Evolutionary conservation across 345 rosid species (phyloP).

Genomic region (Eucalyptus pauciflora): DNA sequence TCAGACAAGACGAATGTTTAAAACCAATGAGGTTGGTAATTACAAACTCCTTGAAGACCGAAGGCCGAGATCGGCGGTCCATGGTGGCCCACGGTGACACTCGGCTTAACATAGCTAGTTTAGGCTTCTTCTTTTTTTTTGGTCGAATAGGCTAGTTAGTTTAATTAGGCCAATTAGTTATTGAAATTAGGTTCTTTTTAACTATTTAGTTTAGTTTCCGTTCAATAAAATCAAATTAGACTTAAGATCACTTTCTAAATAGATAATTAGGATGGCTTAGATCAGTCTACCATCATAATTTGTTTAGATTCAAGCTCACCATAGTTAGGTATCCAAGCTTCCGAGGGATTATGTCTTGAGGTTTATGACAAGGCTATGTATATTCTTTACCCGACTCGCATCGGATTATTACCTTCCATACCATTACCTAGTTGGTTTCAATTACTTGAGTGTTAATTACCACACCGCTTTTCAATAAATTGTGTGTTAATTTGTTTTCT

Average conservation of each 20-base stretch:
- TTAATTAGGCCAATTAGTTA: background rate
- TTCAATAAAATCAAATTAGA: background rate
- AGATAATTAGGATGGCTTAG: background rate
- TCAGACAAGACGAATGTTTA: no score
- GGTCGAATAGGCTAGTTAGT: no score
- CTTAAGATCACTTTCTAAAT: background rate
- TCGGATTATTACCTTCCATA: background rate
- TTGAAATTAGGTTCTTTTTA: background rate
- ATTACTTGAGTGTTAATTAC: background rate
- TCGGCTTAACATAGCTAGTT: no score
- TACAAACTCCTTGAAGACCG: no score
- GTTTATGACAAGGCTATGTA: background rate
- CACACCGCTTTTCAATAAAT: background rate
- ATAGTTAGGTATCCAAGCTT: background rate
- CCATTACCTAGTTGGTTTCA: background rate
- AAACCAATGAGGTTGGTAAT: no score
- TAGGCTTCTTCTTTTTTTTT: no score
- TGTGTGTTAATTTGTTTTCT: background rate
- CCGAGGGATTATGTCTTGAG: background rate
- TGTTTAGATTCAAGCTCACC: background rate
- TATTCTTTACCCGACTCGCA: background rate
- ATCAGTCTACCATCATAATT: background rate
- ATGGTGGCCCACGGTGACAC: no score
- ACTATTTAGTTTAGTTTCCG: background rate
- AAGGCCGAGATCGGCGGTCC: rapidly evolving